Conservation (phyloP, 148 eudicot species). For the Chenopodium quinoa region DNA sequence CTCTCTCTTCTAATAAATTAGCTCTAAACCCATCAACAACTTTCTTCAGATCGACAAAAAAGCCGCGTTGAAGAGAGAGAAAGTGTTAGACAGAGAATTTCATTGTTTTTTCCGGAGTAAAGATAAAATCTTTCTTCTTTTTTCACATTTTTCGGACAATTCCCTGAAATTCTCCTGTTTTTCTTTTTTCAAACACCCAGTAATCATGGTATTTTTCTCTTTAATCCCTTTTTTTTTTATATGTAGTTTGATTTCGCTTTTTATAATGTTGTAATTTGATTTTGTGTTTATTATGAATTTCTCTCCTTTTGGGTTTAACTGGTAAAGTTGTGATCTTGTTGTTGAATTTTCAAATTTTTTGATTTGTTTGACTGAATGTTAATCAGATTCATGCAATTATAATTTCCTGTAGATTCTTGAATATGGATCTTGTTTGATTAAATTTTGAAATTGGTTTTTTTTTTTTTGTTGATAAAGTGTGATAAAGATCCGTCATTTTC, state of each 20-base stretch:
- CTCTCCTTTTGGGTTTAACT: not conserved
- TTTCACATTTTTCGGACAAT: constrained; percentile 10
- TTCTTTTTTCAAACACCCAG: not conserved
- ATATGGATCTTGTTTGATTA: constrained; percentile 8
- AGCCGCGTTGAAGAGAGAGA: not conserved
- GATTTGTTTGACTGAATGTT: not conserved
- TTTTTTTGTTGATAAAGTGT: not conserved
- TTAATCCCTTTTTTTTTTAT: not conserved
- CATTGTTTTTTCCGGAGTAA: constrained; percentile 18
- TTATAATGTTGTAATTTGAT: not conserved
- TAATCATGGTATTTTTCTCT: constrained; percentile 23
- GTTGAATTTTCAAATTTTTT: not conserved
- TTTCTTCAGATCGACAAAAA: constrained; percentile 3
- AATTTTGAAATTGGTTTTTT: not conserved
- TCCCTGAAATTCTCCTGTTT: not conserved
- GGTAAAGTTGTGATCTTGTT: constrained; percentile 14
- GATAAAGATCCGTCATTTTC: constrained; percentile 3
- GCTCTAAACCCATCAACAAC: not conserved
- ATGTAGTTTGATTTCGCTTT: not conserved
- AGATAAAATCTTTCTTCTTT: not conserved
- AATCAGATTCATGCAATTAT: not conserved
- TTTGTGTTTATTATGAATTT: not conserved
- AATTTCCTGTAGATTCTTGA: not conserved
- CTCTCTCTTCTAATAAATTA: not conserved
- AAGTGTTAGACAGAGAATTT: not conserved